Conservation (phyloP, 805 yeast species). For the Grigorovia yakushimaensis region DNA sequence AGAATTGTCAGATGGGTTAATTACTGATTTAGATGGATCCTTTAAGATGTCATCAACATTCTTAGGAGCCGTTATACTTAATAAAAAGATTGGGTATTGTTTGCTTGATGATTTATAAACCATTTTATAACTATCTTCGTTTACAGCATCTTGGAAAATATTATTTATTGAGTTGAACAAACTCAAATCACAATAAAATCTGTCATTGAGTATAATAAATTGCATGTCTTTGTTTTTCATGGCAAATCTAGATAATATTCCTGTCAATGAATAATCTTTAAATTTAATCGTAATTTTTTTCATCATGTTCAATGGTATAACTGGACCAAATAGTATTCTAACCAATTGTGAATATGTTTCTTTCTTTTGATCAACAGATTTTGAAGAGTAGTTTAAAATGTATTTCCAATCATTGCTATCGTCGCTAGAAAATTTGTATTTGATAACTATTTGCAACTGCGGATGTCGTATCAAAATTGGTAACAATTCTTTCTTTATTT, state of each 20-base stretch:
- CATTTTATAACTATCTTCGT: background rate
- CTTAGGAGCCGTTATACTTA: slow-evolving; percentile 27
- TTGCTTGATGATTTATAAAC: slow-evolving; percentile 19
- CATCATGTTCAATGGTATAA: slow-evolving; percentile 11
- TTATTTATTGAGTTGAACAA: slow-evolving; percentile 12
- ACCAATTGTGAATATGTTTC: background rate
- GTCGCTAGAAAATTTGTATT: background rate
- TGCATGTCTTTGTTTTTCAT: slow-evolving; percentile 33
- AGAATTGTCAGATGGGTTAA: slow-evolving; percentile 17
- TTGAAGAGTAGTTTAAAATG: background rate
- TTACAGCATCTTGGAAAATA: slow-evolving; percentile 10
- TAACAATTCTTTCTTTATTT: slow-evolving; percentile 14
- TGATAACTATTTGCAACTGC: slow-evolving; percentile 6
- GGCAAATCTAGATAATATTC: slow-evolving; percentile 33
- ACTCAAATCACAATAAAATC: slow-evolving; percentile 20
- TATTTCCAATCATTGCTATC: background rate
- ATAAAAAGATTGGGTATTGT: slow-evolving; percentile 32
- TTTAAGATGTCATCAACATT: slow-evolving; percentile 32
- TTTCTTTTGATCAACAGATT: background rate
- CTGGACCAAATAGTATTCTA: slow-evolving; percentile 11
- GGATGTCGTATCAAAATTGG: slow-evolving; percentile 16
- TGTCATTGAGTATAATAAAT: slow-evolving; percentile 37
- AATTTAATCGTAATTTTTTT: slow-evolving; percentile 14
- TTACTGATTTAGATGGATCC: slow-evolving; percentile 31
- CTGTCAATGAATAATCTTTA: slow-evolving; percentile 24